Conservation (phyloP, 2,329 filamentous ascomycete species). For the Aureobasidium melanogenum region DNA sequence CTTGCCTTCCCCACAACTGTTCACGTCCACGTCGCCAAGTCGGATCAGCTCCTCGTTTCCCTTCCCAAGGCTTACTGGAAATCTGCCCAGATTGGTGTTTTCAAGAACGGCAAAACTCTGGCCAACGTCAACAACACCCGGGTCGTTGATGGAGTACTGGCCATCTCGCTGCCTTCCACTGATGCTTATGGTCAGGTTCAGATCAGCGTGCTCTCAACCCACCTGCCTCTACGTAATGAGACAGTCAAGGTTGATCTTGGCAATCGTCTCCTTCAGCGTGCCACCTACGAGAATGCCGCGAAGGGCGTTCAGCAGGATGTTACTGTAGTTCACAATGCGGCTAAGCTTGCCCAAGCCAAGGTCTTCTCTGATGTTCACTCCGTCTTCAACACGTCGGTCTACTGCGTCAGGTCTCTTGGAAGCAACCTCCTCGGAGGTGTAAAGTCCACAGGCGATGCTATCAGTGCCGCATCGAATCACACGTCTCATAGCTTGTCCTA, state of each 20-base stretch:
- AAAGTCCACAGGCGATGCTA: not conserved
- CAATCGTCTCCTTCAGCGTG: conserved; percentile 11
- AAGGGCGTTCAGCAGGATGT: conserved; percentile 11
- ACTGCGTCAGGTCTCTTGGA: not conserved
- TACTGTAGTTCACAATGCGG: conserved; percentile 3
- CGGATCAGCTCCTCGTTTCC: conserved; percentile 8
- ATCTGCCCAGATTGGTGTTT: not conserved
- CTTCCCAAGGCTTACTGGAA: conserved; percentile 5
- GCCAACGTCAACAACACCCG: not conserved
- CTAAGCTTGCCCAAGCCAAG: conserved; percentile 5
- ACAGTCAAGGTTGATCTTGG: conserved; percentile 11
- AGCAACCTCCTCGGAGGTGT: not conserved
- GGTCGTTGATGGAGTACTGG: conserved; percentile 5
- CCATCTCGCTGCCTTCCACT: not conserved
- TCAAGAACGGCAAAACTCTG: conserved; percentile 4
- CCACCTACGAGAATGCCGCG: conserved; percentile 12
- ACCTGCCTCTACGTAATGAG: not conserved
- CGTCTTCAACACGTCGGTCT: conserved; percentile 4
- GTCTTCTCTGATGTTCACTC: conserved; percentile 4
- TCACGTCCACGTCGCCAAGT: conserved; percentile 1
- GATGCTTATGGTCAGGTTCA: conserved; percentile 10
- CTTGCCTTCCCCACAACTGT: conserved; percentile 1
- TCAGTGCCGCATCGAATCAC: not conserved
- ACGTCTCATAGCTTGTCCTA: not conserved
- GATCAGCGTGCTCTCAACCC: not conserved